Percentiles rank a stretch among this genome's conserved stretches.
Conservation (phyloP, 2,329 filamentous ascomycete species). For the Acrodontium crateriforme region DNA sequence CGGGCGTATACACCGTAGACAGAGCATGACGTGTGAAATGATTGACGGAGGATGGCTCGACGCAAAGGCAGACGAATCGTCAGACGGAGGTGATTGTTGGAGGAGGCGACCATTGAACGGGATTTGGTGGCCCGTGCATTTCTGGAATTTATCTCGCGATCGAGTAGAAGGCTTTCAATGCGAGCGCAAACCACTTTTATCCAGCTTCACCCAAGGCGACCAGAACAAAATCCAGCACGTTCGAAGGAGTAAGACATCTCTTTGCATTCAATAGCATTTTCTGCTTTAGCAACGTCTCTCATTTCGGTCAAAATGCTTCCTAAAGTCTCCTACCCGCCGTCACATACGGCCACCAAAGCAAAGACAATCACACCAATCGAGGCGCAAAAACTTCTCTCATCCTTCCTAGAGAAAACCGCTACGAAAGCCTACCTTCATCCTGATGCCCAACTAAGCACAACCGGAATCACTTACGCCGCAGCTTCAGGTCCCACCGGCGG, state of each 20-base stretch:
- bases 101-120: no score
- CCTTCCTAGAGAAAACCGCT: slow-evolving; percentile 28
- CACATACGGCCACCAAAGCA: not conserved
- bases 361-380: slow-evolving; percentile 11
- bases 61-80: not conserved
- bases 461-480: slow-evolving; percentile 29
- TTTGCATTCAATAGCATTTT: no score
- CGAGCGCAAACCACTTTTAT: not conserved
- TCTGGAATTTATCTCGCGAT: not conserved
- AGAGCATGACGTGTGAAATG: not conserved
- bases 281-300: not conserved
- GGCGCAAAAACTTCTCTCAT: slow-evolving; percentile 24
- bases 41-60: not conserved
- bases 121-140: no score
- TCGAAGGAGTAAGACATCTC: not conserved
- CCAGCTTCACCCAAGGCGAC: not conserved
- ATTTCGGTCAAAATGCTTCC: not conserved
- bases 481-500: slow-evolving; percentile 31
- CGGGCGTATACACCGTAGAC: slow-evolving; percentile 1
- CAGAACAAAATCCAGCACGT: not conserved
- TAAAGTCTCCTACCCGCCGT: not conserved
- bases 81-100: not conserved
- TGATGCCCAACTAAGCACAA: slow-evolving; percentile 30
- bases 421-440: slow-evolving; percentile 34
- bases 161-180: not conserved